These are phyloP conservation scores for Syzygium grande DNA, from an alignment of 345 rosid species.

Conservation along the genomic window DNA sequence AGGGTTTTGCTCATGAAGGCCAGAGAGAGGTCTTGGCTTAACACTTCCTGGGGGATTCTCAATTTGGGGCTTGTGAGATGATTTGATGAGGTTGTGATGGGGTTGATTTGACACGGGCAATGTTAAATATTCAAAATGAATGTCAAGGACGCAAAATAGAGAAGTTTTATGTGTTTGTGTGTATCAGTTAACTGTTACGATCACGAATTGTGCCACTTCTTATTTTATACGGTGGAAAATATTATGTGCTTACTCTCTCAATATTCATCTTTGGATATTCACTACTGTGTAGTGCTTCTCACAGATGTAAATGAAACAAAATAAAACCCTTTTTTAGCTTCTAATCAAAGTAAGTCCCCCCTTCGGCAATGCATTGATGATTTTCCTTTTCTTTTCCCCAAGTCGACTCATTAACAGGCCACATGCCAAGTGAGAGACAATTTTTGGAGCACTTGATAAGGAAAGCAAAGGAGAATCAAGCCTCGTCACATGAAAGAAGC, in stretches of 20 bases:
- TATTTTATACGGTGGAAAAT: background rate
- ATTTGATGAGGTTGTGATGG: background rate
- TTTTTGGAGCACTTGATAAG: background rate
- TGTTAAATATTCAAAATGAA: background rate
- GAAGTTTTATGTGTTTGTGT: rapidly evolving
- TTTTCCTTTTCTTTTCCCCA: background rate
- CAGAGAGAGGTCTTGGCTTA: constrained; percentile 73
- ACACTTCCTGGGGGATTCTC: constrained; percentile 68
- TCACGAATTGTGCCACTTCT: rapidly evolving
- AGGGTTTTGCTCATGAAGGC: constrained; percentile 78
- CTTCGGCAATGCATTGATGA: background rate
- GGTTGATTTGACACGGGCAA: background rate
- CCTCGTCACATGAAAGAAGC: no score
- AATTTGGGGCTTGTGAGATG: constrained; percentile 39
- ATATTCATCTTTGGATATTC: background rate
- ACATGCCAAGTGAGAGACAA: background rate
- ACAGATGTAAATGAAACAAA: background rate
- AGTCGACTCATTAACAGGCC: background rate
- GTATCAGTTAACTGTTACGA: background rate
- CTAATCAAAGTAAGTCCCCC: background rate
- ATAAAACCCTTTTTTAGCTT: background rate
- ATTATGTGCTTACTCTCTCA: background rate
- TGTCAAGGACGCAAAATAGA: background rate
- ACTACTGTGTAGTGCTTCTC: background rate
- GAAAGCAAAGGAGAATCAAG: no score